phyloP scores from a whole-genome alignment of 345 rosid genomes.

The Aquilaria sinensis region DNA sequence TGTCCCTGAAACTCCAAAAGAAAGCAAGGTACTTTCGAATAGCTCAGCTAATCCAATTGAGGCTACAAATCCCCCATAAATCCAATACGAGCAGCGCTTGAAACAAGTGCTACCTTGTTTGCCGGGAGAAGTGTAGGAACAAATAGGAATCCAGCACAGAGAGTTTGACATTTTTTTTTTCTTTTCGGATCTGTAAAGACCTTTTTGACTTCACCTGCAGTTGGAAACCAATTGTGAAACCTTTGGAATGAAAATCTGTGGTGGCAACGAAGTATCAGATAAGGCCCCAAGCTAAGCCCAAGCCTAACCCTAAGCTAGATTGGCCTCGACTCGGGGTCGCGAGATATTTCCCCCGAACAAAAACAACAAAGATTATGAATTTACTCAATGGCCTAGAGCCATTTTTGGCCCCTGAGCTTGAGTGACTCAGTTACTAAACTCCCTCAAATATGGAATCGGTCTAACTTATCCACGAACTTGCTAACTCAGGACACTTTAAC shows the following conservation, averaged over 20 bases:
- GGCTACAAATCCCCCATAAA: too few species aligned
- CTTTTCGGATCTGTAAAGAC: too few species aligned
- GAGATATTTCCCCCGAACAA: not conserved
- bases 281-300: constrained; percentile 23
- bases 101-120: constrained; percentile 30
- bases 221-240: not conserved
- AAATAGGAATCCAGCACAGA: constrained; percentile 25
- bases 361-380: not conserved
- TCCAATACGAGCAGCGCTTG: too few species aligned
- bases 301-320: not conserved
- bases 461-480: too few species aligned
- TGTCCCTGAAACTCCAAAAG: constrained; percentile 19
- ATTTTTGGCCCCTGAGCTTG: too few species aligned
- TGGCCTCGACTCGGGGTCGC: constrained; percentile 14
- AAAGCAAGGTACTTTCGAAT: not conserved
- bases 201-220: not conserved
- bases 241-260: constrained; percentile 6
- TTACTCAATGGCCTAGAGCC: too few species aligned
- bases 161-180: constrained; percentile 31
- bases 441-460: too few species aligned
- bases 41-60: too few species aligned
- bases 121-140: constrained; percentile 26
- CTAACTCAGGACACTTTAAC: too few species aligned
- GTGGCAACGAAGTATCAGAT: constrained; percentile 26
- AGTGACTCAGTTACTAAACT: too few species aligned